A percentile compares a stretch with the other conserved stretches of the same genome.
Conservation (phyloP, 75 land plant genomes). For the Cupressus sempervirens region DNA sequence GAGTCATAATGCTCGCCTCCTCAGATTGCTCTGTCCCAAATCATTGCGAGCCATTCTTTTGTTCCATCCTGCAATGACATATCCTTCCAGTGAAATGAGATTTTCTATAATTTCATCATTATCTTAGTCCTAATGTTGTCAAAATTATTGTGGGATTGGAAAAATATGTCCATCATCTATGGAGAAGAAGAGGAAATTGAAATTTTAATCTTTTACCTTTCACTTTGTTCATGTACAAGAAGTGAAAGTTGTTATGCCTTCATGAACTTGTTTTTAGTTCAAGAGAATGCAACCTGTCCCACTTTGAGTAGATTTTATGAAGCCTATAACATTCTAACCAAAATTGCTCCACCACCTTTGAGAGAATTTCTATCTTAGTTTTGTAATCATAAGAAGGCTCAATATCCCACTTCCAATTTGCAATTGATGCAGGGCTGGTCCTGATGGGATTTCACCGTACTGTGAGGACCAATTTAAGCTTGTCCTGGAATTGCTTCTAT, state of each 20-base stretch:
- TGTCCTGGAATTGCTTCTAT: background rate
- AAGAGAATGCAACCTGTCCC: background rate
- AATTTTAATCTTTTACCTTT: background rate
- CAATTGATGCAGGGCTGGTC: background rate
- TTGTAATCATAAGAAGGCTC: background rate
- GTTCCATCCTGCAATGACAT: background rate
- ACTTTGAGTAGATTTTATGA: background rate
- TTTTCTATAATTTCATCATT: background rate
- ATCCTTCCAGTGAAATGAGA: constrained; percentile 6
- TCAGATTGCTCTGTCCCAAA: background rate
- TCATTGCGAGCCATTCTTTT: background rate
- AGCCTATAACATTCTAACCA: background rate
- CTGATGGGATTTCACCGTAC: background rate
- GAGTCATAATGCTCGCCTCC: background rate
- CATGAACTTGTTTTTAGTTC: background rate
- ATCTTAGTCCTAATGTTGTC: background rate
- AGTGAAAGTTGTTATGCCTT: background rate
- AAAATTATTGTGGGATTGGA: background rate
- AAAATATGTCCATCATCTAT: background rate
- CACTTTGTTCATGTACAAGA: background rate
- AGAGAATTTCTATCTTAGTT: background rate
- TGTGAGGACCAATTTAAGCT: background rate
- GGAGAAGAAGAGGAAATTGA: background rate
- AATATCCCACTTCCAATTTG: background rate
- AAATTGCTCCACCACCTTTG: background rate